Evolutionary conservation across 352 stramenopile genomes (phyloP).

Genomic region (Phytophthora capsici): DNA sequence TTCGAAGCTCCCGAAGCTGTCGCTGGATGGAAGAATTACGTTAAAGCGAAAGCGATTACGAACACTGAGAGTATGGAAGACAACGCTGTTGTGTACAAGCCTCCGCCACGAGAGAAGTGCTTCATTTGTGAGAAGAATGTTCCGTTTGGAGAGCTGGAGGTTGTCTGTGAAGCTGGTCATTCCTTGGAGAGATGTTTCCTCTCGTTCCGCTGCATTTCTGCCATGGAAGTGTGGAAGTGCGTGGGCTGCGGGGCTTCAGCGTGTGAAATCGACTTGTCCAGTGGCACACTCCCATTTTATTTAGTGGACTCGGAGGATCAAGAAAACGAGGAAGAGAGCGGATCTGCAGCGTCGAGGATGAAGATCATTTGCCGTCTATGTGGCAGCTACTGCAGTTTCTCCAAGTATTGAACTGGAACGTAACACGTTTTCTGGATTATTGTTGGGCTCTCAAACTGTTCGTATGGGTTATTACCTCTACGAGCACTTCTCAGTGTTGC

Average conservation of each 20-base stretch:
- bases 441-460: too few relatives aligned
- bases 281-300: constrained; percentile 63
- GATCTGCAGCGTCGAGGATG: constrained; percentile 8
- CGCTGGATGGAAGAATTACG: constrained; percentile 43
- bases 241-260: constrained; percentile 76
- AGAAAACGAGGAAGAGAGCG: constrained; percentile 9
- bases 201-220: constrained; percentile 69
- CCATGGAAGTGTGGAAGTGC: constrained; percentile 84
- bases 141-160: constrained; percentile 67
- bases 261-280: constrained; percentile 57
- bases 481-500: constrained; percentile 35
- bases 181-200: constrained; percentile 80
- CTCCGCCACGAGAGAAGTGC: constrained; percentile 63
- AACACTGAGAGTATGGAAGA: constrained; percentile 5
- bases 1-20: constrained; percentile 58
- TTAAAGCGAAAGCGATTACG: constrained; percentile 33
- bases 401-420: constrained; percentile 56
- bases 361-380: constrained; percentile 76
- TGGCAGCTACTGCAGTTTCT: constrained; percentile 81
- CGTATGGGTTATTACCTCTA: neutral
- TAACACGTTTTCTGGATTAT: too few relatives aligned
- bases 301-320: constrained; percentile 50
- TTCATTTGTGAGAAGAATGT: constrained; percentile 74
- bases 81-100: constrained; percentile 14
- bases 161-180: constrained; percentile 65